Base-by-base conservation (phyloP, 2,329 filamentous ascomycete genomes). In the Cladosporium sp. region DNA sequence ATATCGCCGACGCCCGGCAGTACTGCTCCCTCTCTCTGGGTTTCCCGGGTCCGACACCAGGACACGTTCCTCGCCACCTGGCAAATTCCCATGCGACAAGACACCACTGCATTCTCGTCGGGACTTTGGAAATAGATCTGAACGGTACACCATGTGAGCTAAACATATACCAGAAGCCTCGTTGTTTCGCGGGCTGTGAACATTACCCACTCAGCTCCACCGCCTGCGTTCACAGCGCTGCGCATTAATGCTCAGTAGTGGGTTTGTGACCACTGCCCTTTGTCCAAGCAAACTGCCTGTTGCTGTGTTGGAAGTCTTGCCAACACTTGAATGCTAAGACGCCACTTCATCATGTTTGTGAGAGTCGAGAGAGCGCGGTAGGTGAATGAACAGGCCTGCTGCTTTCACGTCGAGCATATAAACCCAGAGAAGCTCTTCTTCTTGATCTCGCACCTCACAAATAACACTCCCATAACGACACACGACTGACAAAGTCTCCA, bases 321-420 rank as follows among this genome's bases (percentile, higher is more conserved):
- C 25, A 33, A 25, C n/a, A 33, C 45, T 16, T 25, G 27, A 15
- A 33, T 20, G 18, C 27, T 12, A 12, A 11, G 27, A 15, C 36
- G 36, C 45, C 36, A 40, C 45, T 25, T 40, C 45, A 33, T 33
- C 45, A 48, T 33, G 45, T 48, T 48, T 48, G 36, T 40, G 12
- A 13, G 33, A 48, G 35, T 11, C 45, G 33, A 30, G 25, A 38
- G 12, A n/a, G 7, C 27, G 19, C 20, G 22, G 4, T 22, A 39
- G 25, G 45, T 48, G 25, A 48, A 48, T 48, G 27, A 35, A 12
- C 3, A 15, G 30, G 8, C n/a, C 22, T 27, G 22, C 22, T 5
- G 22, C 22, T 27, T 27, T 9, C 22, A 27, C 5, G 22, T 27
- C 22, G 22, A 27, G 22, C 22, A 27, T 27, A 27, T 27, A 27